Conservation (phyloP, 768 basidiomycete species). For the Tephrocybe rancida region DNA sequence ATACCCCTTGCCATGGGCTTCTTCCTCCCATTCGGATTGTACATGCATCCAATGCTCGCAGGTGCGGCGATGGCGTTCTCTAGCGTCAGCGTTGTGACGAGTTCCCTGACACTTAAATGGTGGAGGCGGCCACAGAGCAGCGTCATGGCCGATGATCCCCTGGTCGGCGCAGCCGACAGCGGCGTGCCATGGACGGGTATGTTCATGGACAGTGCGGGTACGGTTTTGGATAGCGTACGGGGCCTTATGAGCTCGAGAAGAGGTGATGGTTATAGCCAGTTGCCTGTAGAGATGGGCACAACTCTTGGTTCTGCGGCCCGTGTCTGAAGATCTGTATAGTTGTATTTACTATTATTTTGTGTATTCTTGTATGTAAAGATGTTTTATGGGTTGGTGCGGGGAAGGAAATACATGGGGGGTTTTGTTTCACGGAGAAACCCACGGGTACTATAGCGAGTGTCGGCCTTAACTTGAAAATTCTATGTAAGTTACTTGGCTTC, state of each 20-base stretch:
- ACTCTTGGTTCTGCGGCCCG: conserved; percentile 5
- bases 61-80: conserved; percentile 99
- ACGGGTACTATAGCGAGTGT: no score
- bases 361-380: not conserved
- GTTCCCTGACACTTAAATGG: conserved; percentile 83
- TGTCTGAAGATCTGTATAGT: conserved; percentile 5
- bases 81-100: conserved; percentile 92
- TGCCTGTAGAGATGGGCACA: conserved; percentile 68
- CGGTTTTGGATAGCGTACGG: conserved; percentile 41
- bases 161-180: conserved; percentile 18
- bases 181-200: conserved; percentile 44
- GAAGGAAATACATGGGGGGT: no score
- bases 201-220: conserved; percentile 49
- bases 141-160: conserved; percentile 63
- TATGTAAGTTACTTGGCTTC: no score
- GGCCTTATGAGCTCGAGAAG: conserved; percentile 42
- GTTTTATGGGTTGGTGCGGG: no score
- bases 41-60: conserved; percentile 97
- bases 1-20: conserved; percentile 98
- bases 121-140: conserved; percentile 77
- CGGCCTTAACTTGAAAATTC: no score
- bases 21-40: conserved; percentile 88
- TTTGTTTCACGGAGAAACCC: no score
- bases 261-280: conserved; percentile 62
- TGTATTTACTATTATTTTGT: not conserved